phyloP scores from a whole-genome alignment of 2,329 filamentous ascomycete genomes.

The Alternaria burnsii region DNA sequence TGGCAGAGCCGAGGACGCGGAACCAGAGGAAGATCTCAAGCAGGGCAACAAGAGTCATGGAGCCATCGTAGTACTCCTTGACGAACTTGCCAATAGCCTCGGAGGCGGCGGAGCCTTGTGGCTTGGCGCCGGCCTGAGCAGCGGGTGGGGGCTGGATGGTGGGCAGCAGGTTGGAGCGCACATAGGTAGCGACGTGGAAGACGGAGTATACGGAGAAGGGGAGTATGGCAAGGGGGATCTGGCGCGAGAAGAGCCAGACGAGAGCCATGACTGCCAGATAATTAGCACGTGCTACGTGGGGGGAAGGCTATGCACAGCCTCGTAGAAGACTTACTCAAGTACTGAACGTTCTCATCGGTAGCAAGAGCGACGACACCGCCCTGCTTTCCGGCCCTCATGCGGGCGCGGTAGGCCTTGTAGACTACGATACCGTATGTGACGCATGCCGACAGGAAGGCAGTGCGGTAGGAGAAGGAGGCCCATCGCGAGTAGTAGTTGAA shows the following conservation, averaged over 20 bases:
- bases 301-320: not conserved
- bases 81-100: slow-evolving; percentile 92
- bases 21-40: slow-evolving; percentile 90
- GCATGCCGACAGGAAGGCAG: slow-evolving; percentile 87
- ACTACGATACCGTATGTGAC: slow-evolving; percentile 97
- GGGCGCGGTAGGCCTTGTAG: slow-evolving; percentile 94
- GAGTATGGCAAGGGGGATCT: slow-evolving; percentile 88
- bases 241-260: slow-evolving; percentile 91
- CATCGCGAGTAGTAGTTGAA: slow-evolving; percentile 84
- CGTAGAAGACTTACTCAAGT: slow-evolving; percentile 74
- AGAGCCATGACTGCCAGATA: slow-evolving; percentile 79
- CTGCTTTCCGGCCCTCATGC: slow-evolving; percentile 76
- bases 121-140: slow-evolving; percentile 62
- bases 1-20: slow-evolving; percentile 79
- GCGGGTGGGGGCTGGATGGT: slow-evolving; percentile 74
- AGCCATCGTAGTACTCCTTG: slow-evolving; percentile 96
- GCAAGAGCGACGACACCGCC: slow-evolving; percentile 71
- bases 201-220: slow-evolving; percentile 97
- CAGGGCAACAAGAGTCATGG: slow-evolving; percentile 89
- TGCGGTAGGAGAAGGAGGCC: slow-evolving; percentile 86
- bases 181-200: slow-evolving; percentile 98
- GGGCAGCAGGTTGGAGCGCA: slow-evolving; percentile 90
- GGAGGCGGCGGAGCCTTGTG: slow-evolving; percentile 69
- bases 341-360: slow-evolving; percentile 96
- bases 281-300: slow-evolving; percentile 28